Evolutionary conservation across 176 grass and related monocot species (phyloP), one percentile per base, ranked within the genome.

Genomic region (Lolium multiflorum): DNA sequence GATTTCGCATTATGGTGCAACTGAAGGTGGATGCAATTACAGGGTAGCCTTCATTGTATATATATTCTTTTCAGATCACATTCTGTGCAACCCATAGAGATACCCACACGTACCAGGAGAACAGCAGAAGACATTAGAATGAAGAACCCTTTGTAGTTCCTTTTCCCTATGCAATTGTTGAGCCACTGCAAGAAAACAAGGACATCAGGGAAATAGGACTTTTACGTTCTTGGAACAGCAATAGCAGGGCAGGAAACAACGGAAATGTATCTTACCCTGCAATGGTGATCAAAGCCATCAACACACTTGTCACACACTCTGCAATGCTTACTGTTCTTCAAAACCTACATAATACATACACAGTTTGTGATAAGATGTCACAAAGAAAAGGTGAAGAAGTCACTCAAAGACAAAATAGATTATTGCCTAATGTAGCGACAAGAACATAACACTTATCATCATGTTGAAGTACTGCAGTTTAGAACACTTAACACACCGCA

Each of bases 261-360:
- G 66, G 44, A 80, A 83, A 43, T 37, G 71, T 11, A 66, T 63
- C 85, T 80, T 91, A 98, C 97, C 62, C 97, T 94, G 87, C 97
- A 98, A 59, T 98, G 97, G 86, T 98, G 97, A 92, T 98, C 97
- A 59, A 98, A 98, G 24, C 97, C 97, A 73, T 96, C 97, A 68
- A 98, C 94, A 83, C 97, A 98, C 78, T 98, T 98, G 87, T 98
- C 97, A 47, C 97, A 98, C 46, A 98, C 97, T 85, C 97, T 94
- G 22, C 97, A 98, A 80, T 98, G 97, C 78, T 99, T 99, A 91
- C 94, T 99, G 83, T 96, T 92, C 82, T 92, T 99, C 83, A 96
- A 82, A 11, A 98, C 95, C 95, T 98, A 77, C 78, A 88, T 63
- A 64, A 87, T 55, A 20, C 74, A 78, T 4, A 63, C 4, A 48